Base-by-base conservation (phyloP, 805 yeast genomes). In the Candida maesae region DNA sequence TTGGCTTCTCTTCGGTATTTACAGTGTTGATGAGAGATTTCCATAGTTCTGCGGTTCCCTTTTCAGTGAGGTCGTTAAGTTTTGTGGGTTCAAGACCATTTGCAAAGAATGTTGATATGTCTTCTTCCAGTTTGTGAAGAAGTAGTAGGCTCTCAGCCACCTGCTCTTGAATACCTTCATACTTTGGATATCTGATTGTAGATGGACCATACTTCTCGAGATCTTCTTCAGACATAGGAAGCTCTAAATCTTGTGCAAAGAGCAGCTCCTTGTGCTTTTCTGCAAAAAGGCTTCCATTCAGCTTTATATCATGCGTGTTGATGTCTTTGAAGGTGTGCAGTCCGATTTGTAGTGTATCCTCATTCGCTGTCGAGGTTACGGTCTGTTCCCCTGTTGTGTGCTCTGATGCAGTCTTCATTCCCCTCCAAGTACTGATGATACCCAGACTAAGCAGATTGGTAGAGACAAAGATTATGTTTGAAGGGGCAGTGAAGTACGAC, bases 401-500 rank as follows among this genome's bases (percentile, higher is more conserved):
- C 38, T n/a, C n/a, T 13, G 28, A 10, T 10, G 56, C 26, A 6
- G 58, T 48, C 5, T 53, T 46, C 25, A 63, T 30, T 0, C 66
- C 56, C 24, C 63, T 51, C 47, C 61, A 64, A 2, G 65, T 52
- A 6, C 59, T 59, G 5, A 64, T 44, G 6, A 66, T 65, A 1
- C 60, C 59, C 20, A 67, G 50, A 2, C 66, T 58, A 1, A 65
- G 46, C 0, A 67, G 31, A 38, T 67, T 67, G 1, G 68, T 61
- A 1, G 68, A 54, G 2, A 67, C 54, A 42, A 67, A 67, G 50
- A 64, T 42, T 3, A 65, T 42, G 47, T 67, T 67, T 0, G 64
- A 59, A 4, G 71, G 71, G 1, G 67, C 64, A 41, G 61, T 64
- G 39, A 64, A 61, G 49, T 67, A 67, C 2, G 60, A 51, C 70